Evolutionary conservation across 768 basidiomycete species (phyloP).

Genomic region (Boletus pseudopeckii): DNA sequence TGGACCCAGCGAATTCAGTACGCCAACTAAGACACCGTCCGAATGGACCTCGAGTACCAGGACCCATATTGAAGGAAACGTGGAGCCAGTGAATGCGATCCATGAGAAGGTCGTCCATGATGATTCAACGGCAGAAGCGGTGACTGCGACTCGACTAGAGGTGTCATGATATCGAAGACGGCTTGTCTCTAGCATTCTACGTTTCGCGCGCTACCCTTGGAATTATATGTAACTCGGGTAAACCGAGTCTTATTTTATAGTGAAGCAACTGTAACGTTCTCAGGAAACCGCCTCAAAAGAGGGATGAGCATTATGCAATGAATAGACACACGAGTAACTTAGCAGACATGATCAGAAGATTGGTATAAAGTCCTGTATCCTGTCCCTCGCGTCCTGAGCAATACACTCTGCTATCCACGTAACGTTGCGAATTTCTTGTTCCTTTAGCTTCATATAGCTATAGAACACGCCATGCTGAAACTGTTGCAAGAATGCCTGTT

Average conservation of each 20-base stretch:
- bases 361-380: slow-evolving; percentile 93
- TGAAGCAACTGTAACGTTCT: not conserved
- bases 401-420: slow-evolving; percentile 99
- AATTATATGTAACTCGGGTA: not conserved
- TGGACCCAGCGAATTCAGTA: not conserved
- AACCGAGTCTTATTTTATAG: not conserved
- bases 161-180: slow-evolving; percentile 2
- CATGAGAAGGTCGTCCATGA: slow-evolving; percentile 9
- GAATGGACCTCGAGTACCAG: slow-evolving; percentile 3
- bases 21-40: not conserved
- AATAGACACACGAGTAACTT: slow-evolving; percentile 1
- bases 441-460: slow-evolving; percentile 88
- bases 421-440: slow-evolving; percentile 84
- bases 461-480: slow-evolving; percentile 95
- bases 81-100: not conserved
- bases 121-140: not conserved
- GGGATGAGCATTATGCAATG: slow-evolving; percentile 5
- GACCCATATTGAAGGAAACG: slow-evolving; percentile 3
- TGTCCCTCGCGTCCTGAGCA: slow-evolving; percentile 91
- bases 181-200: not conserved
- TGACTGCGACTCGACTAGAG: not conserved
- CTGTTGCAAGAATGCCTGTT: slow-evolving; percentile 92
- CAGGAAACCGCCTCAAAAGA: not conserved
- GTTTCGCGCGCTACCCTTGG: not conserved
- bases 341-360: slow-evolving; percentile 56